phyloP scores from a whole-genome alignment of 2,329 filamentous ascomycete genomes.

The Celoporthe dispersa region DNA sequence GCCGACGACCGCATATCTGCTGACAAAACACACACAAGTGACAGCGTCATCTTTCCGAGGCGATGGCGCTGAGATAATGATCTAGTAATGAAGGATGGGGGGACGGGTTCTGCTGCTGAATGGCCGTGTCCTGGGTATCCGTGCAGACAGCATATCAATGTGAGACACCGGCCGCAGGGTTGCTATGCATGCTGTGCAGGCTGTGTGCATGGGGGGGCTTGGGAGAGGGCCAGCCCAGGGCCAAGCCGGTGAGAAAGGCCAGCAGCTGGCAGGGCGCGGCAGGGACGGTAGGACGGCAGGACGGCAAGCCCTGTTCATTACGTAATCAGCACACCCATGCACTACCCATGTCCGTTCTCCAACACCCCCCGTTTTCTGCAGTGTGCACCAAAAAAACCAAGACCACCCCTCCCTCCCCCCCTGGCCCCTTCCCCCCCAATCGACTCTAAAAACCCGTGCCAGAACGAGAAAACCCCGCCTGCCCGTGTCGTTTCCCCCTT shows the following conservation, averaged over 20 bases:
- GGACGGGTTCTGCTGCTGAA: background rate
- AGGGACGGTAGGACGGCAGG: background rate
- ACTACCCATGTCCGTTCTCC: background rate
- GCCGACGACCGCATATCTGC: background rate
- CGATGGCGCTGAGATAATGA: background rate
- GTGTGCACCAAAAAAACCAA: background rate
- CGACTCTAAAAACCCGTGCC: conserved; percentile 21
- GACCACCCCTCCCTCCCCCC: no score
- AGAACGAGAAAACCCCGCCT: background rate
- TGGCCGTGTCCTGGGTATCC: background rate
- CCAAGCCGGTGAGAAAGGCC: background rate
- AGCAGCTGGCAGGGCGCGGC: background rate
- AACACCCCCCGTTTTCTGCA: background rate
- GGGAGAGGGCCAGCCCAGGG: background rate
- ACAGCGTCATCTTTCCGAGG: no score
- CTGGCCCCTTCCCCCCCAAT: background rate
- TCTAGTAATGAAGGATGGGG: background rate
- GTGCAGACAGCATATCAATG: background rate
- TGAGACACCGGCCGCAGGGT: background rate
- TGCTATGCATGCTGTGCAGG: background rate
- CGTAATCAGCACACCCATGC: conserved; percentile 14
- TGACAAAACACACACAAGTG: background rate
- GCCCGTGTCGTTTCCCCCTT: conserved; percentile 10
- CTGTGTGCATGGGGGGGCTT: background rate
- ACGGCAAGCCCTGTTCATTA: conserved; percentile 9